Base-by-base conservation (phyloP, 257 asterid species). In the Schizonepeta tenuifolia region DNA sequence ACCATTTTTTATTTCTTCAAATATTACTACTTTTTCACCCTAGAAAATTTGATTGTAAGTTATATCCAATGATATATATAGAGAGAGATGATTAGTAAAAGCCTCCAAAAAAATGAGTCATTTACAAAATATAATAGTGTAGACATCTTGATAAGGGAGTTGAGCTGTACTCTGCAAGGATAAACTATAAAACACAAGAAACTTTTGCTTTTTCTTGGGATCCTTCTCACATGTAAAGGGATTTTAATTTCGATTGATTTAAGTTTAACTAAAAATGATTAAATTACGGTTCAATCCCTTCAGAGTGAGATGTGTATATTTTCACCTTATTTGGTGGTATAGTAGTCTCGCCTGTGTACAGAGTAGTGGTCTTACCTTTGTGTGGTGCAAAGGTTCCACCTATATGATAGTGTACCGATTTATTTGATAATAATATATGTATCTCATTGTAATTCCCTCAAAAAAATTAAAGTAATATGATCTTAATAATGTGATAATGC, bases 1-100 rank as follows among this genome's bases (percentile, higher is more conserved):
- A 75, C 92, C 92, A 83, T 83, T 8, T 71, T 67, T 46, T 7
- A 18, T 22, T 31, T 33, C 46, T 7, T 7, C 44, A 31, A 31
- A 31, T 31, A 31, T 31, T n/a, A 28, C 21, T 58, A 1, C 21
- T 18, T 20, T 20, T 3, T 46, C 20, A 14, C 2, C 5, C 58
- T 18, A 18, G 2, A 24, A 5, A 51, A 7, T 51, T 8, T 3
- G 8, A 18, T 51, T 6, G 5, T 9, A 33, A 6, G 7, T 24
- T 56, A 4, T 56, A 33, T 56, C 6, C 22, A 21, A 1, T 2
- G 17, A 6, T 54, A 54, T 20, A 54, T 9, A 12, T 10, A 24
- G 0, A 57, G 64, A n/a, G 20, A 11, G 64, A 62, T 62, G 18
- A 1, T 24, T 61, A 9, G 18, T 9, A 14, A 14, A 56, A 69